Evolutionary conservation across 352 stramenopile genomes (phyloP), one percentile per base, ranked within the genome.

Genomic region (Pythium plurisporium): DNA sequence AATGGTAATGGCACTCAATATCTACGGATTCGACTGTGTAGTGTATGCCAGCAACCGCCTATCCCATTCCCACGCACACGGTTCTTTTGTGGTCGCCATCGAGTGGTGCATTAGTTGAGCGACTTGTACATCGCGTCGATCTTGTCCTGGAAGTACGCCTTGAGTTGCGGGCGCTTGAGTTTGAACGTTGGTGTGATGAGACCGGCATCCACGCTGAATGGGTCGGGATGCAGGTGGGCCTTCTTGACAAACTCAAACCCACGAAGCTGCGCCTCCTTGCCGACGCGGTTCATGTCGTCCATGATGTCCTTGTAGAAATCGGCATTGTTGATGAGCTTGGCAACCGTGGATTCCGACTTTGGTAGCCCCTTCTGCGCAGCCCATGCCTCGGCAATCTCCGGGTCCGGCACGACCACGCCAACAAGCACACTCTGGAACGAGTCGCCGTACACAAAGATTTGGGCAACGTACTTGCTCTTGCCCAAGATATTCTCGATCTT

Each of bases 171-270:
- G 0, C 96, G 75, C 74, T 98, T 98, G 65, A 98, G 82, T 64
- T 99, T 99, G 74, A 98, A 97, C 2, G 96, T 98, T 9, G 96
- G 94, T n/a, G 96, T 98, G 23, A 97, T 67, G 27, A 98, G 72
- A 45, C 84, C 81, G 69, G 97, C 98, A 34, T 98, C 93, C 11
- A 91, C 74, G 1, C 71, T 87, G 66, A 97, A 98, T 15, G 83
- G 69, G 31, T 94, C 79, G 5, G 76, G 55, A 61, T 96, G 76
- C 37, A 98, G 59, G 59, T 96, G 70, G 17, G 98, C 66, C 37
- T 89, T 90, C 37, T 87, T 86, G 8, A 97, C 77, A 20, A 77
- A 89, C 75, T 98, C 94, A 60, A 99, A 98, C 20, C 91, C 79
- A 40, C 96, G 87, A 25, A 99, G 74, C 26, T 84, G 74, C 55